phyloP scores from a whole-genome alignment of 1,284 basidiomycete species.

The Cryptococcus neoformans region DNA sequence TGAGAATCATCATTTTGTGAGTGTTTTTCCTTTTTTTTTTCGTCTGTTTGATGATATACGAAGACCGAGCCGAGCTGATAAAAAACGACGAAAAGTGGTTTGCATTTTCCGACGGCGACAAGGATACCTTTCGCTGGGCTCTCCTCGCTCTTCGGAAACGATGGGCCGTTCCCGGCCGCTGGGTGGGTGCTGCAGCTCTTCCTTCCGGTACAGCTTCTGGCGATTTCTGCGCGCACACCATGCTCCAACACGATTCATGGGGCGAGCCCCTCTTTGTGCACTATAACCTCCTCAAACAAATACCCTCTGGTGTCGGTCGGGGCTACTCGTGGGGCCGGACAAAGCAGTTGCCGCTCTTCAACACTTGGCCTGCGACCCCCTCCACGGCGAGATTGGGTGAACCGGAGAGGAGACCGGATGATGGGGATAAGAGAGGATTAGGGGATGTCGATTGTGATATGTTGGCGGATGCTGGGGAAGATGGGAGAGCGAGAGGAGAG shows the following conservation, averaged over 20 bases:
- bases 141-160: slow-evolving; percentile 53
- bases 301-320: slow-evolving; percentile 46
- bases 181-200: slow-evolving; percentile 49
- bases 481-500: slow-evolving; percentile 40
- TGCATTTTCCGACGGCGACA: slow-evolving; percentile 54
- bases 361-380: slow-evolving; percentile 7
- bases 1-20: slow-evolving; percentile 39
- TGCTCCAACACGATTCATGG: slow-evolving; percentile 52
- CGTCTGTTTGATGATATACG: slow-evolving; percentile 1
- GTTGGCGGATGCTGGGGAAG: slow-evolving; percentile 51
- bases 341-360: slow-evolving; percentile 45
- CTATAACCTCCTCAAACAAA: slow-evolving; percentile 53
- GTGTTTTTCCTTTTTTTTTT: neutral
- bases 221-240: slow-evolving; percentile 49
- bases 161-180: slow-evolving; percentile 54
- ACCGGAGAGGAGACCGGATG: slow-evolving; percentile 24
- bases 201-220: slow-evolving; percentile 44
- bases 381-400: slow-evolving; percentile 35
- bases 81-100: slow-evolving; percentile 44
- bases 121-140: slow-evolving; percentile 54
- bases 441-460: slow-evolving; percentile 52
- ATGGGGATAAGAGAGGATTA: slow-evolving; percentile 31
- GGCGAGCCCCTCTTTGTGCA: slow-evolving; percentile 53
- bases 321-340: slow-evolving; percentile 49
- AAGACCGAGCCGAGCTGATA: no score